Conservation (phyloP, 1,284 basidiomycete species). For the Naganishia sp. region DNA sequence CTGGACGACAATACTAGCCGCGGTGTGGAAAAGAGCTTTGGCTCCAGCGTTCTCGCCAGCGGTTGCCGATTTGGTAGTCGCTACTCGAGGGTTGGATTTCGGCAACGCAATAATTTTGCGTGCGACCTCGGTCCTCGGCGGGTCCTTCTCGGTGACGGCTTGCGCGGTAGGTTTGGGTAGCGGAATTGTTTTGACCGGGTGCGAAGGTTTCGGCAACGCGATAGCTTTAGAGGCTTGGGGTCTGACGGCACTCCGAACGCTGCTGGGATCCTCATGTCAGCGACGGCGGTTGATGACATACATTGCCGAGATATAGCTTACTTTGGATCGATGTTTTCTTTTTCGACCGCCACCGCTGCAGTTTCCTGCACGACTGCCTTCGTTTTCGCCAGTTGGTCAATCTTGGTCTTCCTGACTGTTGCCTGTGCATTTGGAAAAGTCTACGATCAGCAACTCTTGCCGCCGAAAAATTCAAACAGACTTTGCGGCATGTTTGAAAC, state of each 20-base stretch:
- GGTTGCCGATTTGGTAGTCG: background rate
- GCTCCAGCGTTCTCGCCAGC: background rate
- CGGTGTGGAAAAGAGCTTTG: slow-evolving; percentile 19
- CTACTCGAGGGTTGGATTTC: slow-evolving; percentile 1
- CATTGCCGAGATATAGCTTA: background rate
- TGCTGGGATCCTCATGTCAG: background rate
- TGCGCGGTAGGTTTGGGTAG: background rate
- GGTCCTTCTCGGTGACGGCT: background rate
- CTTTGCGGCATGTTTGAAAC: background rate
- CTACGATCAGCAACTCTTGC: background rate
- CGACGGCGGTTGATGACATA: background rate
- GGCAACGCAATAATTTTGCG: slow-evolving; percentile 11
- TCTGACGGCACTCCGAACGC: background rate
- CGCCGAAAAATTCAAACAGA: no score
- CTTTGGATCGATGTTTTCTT: slow-evolving; percentile 16
- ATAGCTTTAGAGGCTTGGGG: background rate
- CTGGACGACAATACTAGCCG: slow-evolving; percentile 8
- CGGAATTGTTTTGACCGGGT: background rate
- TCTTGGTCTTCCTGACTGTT: slow-evolving; percentile 1
- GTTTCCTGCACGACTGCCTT: background rate
- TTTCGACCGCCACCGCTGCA: background rate
- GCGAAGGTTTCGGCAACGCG: background rate
- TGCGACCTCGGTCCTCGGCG: background rate
- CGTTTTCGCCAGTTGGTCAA: background rate
- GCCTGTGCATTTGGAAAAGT: background rate